These are phyloP conservation scores for Lithospermum erythrorhizon DNA, from an alignment of 257 asterid genomes.

Conservation along the genomic window DNA sequence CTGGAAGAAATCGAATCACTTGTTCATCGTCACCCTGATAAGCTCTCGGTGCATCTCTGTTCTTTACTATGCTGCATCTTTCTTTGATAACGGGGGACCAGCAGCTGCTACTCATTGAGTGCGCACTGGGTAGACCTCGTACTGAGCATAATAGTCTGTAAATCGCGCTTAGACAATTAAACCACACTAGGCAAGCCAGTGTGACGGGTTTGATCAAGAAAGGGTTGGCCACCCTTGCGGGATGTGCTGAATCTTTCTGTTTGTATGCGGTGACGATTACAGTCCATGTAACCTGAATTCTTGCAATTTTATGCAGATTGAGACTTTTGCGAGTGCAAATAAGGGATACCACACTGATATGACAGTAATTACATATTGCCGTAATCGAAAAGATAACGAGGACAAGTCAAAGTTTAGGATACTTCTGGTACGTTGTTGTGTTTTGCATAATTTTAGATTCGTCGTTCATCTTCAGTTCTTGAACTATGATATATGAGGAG, in stretches of 20 bases:
- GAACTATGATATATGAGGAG: background rate
- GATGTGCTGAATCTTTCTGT: background rate
- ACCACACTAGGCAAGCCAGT: no score
- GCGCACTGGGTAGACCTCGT: no score
- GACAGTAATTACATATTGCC: constrained; percentile 69
- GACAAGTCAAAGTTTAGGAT: constrained; percentile 64
- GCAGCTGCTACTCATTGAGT: no score
- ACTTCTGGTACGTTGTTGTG: constrained; percentile 62
- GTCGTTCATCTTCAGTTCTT: background rate
- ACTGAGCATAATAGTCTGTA: no score
- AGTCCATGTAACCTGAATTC: background rate
- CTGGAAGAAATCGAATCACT: constrained; percentile 74
- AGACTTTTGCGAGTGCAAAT: constrained; percentile 49
- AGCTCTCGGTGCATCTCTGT: constrained; percentile 56
- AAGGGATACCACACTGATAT: constrained; percentile 75
- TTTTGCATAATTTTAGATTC: background rate
- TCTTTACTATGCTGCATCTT: background rate
- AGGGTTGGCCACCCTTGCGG: no score
- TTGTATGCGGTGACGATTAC: background rate
- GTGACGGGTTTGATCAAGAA: no score
- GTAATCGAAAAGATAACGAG: constrained; percentile 47
- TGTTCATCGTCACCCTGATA: constrained; percentile 88
- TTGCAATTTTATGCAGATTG: constrained; percentile 37
- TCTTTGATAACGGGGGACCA: no score
- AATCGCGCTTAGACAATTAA: no score